These are phyloP conservation scores for Circinella minor DNA, from an alignment of 371 early-diverging fungal genomes.

Conservation along the genomic window DNA sequence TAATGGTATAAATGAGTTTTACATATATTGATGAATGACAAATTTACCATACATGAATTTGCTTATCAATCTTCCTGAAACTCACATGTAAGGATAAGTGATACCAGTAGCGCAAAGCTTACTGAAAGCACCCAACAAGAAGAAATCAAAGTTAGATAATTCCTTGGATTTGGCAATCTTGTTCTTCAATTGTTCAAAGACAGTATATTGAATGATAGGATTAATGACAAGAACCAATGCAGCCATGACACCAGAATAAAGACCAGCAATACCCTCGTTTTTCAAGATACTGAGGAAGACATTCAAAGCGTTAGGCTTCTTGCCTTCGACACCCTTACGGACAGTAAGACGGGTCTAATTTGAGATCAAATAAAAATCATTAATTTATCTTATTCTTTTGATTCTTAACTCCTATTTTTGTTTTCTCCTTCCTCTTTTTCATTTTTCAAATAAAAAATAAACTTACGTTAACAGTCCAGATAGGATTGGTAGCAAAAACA, in stretches of 20 bases:
- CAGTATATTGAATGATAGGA: slow-evolving; percentile 97
- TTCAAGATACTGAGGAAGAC: slow-evolving; percentile 74
- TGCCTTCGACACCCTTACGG: slow-evolving; percentile 56
- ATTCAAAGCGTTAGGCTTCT: slow-evolving; percentile 49
- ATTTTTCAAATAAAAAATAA: neutral
- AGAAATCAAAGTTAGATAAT: slow-evolving; percentile 87
- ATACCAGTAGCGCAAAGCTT: slow-evolving; percentile 94
- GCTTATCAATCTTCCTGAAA: neutral
- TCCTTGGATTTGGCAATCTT: slow-evolving; percentile 55
- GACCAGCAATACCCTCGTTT: slow-evolving; percentile 84
- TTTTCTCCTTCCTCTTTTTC: neutral
- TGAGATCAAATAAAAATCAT: neutral
- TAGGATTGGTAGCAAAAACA: slow-evolving; percentile 92
- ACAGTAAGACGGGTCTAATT: slow-evolving; percentile 70
- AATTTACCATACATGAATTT: neutral
- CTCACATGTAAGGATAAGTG: slow-evolving; percentile 97
- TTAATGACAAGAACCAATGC: slow-evolving; percentile 96
- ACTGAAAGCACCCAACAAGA: slow-evolving; percentile 91
- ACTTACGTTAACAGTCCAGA: slow-evolving; percentile 95
- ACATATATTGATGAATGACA: too few species aligned
- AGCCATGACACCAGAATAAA: slow-evolving; percentile 90
- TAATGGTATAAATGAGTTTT: neutral
- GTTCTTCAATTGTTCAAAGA: slow-evolving; percentile 92
- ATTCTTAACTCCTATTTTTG: neutral
- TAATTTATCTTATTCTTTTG: too few species aligned